A percentile compares a stretch with the other conserved stretches of the same genome.
Evolutionary conservation across 2,329 filamentous ascomycete genomes (phyloP).

Genomic region (Ophiostoma ulmi): DNA sequence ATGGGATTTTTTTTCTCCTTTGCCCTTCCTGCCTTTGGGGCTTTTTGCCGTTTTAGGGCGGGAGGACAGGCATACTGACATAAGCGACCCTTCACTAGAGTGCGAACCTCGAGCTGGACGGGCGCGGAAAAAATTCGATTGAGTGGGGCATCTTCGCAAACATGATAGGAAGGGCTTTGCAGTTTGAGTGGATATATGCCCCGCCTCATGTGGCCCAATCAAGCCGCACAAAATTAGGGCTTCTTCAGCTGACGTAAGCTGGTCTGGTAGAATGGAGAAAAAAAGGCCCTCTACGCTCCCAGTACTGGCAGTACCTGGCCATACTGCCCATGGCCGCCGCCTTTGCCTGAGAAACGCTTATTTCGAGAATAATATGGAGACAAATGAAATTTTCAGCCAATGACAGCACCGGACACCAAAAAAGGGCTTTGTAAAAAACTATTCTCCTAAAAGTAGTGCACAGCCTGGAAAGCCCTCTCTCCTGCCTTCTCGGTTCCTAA

Average conservation of each 20-base stretch:
- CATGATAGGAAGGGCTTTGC: background rate
- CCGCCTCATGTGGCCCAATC: background rate
- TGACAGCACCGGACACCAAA: background rate
- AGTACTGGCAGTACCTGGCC: too few relatives aligned
- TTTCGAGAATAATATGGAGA: background rate
- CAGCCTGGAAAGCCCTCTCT: background rate
- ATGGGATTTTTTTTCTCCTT: constrained; percentile 20
- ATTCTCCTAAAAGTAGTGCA: constrained; percentile 15
- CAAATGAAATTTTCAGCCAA: constrained; percentile 14
- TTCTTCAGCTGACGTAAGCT: background rate
- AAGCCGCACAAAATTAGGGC: background rate
- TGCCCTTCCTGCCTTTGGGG: background rate
- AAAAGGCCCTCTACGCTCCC: background rate
- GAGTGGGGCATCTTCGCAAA: background rate
- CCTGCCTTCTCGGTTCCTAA: background rate
- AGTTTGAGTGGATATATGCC: background rate
- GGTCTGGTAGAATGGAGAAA: background rate
- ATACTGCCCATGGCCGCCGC: background rate
- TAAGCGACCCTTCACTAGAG: background rate
- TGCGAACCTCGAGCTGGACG: background rate
- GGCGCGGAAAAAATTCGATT: constrained; percentile 28
- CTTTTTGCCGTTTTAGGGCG: background rate
- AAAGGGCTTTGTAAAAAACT: constrained; percentile 15
- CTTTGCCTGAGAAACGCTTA: background rate
- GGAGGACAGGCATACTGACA: background rate